Evolutionary conservation across 1,284 basidiomycete genomes (phyloP).

Genomic region (Naganishia sp.): DNA sequence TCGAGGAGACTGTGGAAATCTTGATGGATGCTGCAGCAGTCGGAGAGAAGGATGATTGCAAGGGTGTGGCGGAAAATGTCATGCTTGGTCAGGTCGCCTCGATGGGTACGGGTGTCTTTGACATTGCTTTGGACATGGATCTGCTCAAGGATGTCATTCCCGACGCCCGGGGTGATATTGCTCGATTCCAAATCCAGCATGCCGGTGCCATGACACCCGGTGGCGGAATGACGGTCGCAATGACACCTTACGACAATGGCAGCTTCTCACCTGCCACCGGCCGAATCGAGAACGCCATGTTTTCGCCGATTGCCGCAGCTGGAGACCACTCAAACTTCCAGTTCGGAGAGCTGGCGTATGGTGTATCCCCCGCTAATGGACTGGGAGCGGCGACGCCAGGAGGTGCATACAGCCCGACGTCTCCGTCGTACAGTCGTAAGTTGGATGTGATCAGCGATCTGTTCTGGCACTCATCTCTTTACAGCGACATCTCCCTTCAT

Average conservation of each 20-base stretch:
- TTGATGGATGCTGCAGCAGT: conserved; percentile 97
- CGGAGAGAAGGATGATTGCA: conserved; percentile 97
- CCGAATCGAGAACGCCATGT: conserved; percentile 81
- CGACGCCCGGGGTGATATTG: conserved; percentile 59
- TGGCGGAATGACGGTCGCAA: conserved; percentile 64
- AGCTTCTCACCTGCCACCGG: conserved; percentile 59
- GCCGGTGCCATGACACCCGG: conserved; percentile 91
- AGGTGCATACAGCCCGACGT: conserved; percentile 74
- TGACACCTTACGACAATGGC: conserved; percentile 90
- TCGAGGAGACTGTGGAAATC: conserved; percentile 99
- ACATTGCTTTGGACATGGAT: conserved; percentile 92
- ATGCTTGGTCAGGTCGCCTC: conserved; percentile 99
- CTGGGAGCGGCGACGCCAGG: conserved; percentile 70
- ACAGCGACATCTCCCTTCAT: conserved; percentile 70
- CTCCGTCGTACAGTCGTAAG: conserved; percentile 35
- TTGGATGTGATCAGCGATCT: conserved; percentile 26
- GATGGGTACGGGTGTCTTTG: conserved; percentile 94
- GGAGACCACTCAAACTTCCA: conserved; percentile 72
- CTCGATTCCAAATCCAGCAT: conserved; percentile 80
- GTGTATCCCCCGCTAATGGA: conserved; percentile 73
- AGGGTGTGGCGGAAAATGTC: conserved; percentile 97
- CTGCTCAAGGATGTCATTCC: conserved; percentile 99
- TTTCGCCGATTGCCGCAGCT: conserved; percentile 89
- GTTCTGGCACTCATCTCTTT: conserved; percentile 37
- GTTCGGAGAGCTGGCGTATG: conserved; percentile 70